Base-by-base conservation (phyloP, 2,329 filamentous ascomycete species). In the Erysiphe neolycopersici region DNA sequence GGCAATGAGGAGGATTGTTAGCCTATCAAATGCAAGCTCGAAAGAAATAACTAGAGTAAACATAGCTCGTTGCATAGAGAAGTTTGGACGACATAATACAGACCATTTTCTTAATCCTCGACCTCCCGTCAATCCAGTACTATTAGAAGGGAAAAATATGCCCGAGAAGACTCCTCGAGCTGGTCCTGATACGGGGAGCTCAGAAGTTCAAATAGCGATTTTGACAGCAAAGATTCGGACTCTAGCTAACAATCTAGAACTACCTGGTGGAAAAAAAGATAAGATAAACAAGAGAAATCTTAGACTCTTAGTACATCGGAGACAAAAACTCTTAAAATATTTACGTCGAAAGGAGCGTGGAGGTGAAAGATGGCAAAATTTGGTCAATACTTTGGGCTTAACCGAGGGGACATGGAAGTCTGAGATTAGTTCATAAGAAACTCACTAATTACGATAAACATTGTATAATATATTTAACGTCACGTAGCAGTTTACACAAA, bases 171-270 rank as follows among this genome's bases (percentile, higher is more conserved):
- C 66, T 0, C 69, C 69, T 41, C 77, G 91, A 30, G 73, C 76
- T n/a, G 89, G 89, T 0, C 79, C 79, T 5, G 89, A 98, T 58
- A 98, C 87, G 0, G 89, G 89, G 32, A 92, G 82, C 53, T 82
- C 82, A 6, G 89, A 98, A 62, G 91, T 98, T n/a, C 89, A 98
- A 65, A 83, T 91, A 51, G 85, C 84, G 39, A 91, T 98, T 52
- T 61, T 98, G 58, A 98, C 89, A 3, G 72, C 83, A 45, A 95
- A 94, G 68, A 98, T 98, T 57, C 69, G 82, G 49, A 75, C 78
- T 19, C 60, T 98, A 42, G 76, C 79, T 14, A 68, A 79, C 51
- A 75, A 77, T 50, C 61, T 93, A 43, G 68, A 78, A 54, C 67
- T 64, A 37, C 69, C 73, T 47, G 62, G 65, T 51, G 81, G 78